Base-by-base conservation (phyloP, 164 flowering plant genomes). In the Kalanchoe fedtschenkoi region DNA sequence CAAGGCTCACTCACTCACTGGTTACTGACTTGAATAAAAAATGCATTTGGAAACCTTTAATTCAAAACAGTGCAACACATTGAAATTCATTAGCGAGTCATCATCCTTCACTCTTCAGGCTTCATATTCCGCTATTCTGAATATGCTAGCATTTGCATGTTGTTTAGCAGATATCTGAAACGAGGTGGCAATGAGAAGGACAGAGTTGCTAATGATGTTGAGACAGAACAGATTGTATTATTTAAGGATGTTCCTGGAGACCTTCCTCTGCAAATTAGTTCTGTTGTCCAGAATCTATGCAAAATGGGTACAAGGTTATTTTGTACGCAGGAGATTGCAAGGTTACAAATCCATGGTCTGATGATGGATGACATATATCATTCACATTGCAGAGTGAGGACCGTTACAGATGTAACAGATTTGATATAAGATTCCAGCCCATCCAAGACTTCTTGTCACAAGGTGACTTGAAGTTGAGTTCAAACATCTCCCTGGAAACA, bases 141-240 rank as follows among this genome's bases (percentile, higher is more conserved):
- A 30, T 24, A 0, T 13, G 21, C 16, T 24, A 26, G n/a, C 32
- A 26, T 51, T 24, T 24, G 16, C 56, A 2, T 32, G 26, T 44
- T 26, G n/a, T 57, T 43, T 34, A 33, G 41, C 63, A 95, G 99
- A 78, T 95, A 87, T 68, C 65, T 89, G 62, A 95, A 87, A 68
- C 85, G 99, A n/a, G 99, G 99, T 61, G 91, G 91, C 17, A 91
- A 95, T 69, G 89, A 87, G 65, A 84, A 81, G 71, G 99, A 97
- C 5, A 82, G 90, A 68, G 99, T 88, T 10, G 97, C 99, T 38
- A 95, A 95, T 78, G 99, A 91, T 78, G 99, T 95, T 55, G 99
- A 95, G 79, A 91, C 96, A 41, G 99, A 95, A 69, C 99, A 95
- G 60, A 91, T 95, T 74, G 91, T 95, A 58, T n/a, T n/a, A n/a